phyloP scores from a whole-genome alignment of 805 yeast species.

The Lachancea cidri region DNA sequence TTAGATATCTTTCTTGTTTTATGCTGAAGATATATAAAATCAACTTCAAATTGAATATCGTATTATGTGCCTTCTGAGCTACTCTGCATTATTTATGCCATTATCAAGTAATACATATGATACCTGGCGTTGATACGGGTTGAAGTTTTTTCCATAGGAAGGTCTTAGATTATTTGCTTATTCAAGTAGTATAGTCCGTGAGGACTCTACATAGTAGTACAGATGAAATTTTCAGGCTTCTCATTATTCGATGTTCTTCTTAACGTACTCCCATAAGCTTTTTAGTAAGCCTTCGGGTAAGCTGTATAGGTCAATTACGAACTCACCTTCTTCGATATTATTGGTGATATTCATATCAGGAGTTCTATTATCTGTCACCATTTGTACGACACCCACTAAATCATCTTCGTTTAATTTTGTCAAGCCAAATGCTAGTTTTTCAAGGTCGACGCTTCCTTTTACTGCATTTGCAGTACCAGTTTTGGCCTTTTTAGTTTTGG shows the following conservation, averaged over 20 bases:
- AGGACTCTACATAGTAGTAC: not conserved
- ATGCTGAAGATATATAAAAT: not conserved
- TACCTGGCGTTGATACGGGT: too few species aligned
- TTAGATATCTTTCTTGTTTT: too few species aligned
- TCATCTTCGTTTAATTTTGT: constrained; percentile 90
- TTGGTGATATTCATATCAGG: constrained; percentile 93
- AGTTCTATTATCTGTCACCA: constrained; percentile 94
- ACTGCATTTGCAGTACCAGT: constrained; percentile 38
- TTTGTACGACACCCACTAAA: constrained; percentile 88
- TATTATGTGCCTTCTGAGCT: not conserved
- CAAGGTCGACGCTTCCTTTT: constrained; percentile 80
- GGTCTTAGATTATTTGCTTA: too few species aligned
- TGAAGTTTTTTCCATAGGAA: too few species aligned
- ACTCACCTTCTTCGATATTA: constrained; percentile 95
- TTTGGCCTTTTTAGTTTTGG: constrained; percentile 50
- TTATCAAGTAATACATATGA: too few species aligned
- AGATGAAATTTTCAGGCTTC: not conserved
- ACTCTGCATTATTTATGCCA: too few species aligned
- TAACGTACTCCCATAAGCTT: constrained; percentile 92
- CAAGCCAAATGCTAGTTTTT: constrained; percentile 82
- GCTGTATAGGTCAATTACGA: constrained; percentile 91
- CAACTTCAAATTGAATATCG: not conserved
- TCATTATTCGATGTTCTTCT: constrained; percentile 48
- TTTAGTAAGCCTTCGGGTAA: constrained; percentile 86
- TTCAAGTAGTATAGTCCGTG: not conserved